phyloP scores from a whole-genome alignment of 2,329 filamentous ascomycete species.

The Rhynchosporium graminicola region DNA sequence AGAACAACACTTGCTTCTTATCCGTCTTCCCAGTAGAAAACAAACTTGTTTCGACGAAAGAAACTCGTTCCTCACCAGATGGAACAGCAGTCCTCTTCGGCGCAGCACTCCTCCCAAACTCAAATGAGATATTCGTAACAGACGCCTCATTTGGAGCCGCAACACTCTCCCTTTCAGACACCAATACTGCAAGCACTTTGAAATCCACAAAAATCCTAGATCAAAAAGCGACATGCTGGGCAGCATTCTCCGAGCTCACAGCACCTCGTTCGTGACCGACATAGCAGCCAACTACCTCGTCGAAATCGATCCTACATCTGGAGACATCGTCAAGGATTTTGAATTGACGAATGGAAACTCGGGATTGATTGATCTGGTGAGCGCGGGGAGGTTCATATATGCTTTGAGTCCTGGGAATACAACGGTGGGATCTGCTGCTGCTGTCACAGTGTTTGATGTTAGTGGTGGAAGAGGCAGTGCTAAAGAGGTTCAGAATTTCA shows the following conservation, averaged over 20 bases:
- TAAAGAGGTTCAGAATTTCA: constrained; percentile 42
- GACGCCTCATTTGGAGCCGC: constrained; percentile 60
- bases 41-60: constrained; percentile 32
- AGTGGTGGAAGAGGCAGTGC: constrained; percentile 34
- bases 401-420: constrained; percentile 45
- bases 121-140: constrained; percentile 50
- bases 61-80: constrained; percentile 46
- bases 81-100: constrained; percentile 63
- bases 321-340: constrained; percentile 47
- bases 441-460: constrained; percentile 46
- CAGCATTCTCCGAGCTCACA: constrained; percentile 49
- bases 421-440: constrained; percentile 35
- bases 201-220: constrained; percentile 47
- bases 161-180: constrained; percentile 48
- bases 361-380: constrained; percentile 57
- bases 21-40: constrained; percentile 49
- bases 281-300: constrained; percentile 53
- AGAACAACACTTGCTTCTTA: constrained; percentile 59
- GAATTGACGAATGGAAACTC: constrained; percentile 50
- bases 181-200: neutral
- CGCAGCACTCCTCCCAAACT: constrained; percentile 48
- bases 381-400: constrained; percentile 57
- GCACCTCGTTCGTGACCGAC: constrained; percentile 60
- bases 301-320: constrained; percentile 55
- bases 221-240: constrained; percentile 63